Evolutionary conservation across 768 basidiomycete genomes (phyloP).

Genomic region (Kockovaella imperatae): DNA sequence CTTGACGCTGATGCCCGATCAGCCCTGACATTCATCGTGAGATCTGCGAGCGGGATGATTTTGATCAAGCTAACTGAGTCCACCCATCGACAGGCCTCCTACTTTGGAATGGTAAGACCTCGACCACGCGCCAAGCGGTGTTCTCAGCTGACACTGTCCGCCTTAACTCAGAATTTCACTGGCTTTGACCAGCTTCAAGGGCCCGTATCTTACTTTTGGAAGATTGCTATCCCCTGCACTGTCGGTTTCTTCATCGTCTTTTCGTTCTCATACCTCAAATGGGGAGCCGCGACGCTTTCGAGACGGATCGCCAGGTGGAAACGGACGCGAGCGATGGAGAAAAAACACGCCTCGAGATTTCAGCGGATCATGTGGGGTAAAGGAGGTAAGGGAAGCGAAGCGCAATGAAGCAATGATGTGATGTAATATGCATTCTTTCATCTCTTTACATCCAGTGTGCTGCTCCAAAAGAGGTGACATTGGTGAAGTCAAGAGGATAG

Average conservation of each 20-base stretch:
- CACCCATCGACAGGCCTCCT: slow-evolving; percentile 18
- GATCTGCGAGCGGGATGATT: background rate
- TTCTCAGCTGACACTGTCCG: background rate
- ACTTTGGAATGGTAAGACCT: slow-evolving; percentile 40
- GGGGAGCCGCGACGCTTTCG: slow-evolving; percentile 13
- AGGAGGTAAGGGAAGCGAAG: too few relatives aligned
- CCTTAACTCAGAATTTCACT: slow-evolving; percentile 25
- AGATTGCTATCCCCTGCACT: slow-evolving; percentile 36
- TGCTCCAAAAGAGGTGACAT: too few relatives aligned
- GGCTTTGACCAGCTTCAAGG: slow-evolving; percentile 23
- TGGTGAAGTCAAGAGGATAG: too few relatives aligned
- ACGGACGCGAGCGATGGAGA: too few relatives aligned
- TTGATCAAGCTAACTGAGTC: background rate
- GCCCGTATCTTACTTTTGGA: slow-evolving; percentile 40
- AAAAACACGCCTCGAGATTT: too few relatives aligned
- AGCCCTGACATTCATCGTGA: slow-evolving; percentile 35
- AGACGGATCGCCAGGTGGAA: slow-evolving; percentile 16
- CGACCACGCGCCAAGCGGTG: background rate
- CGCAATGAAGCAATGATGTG: too few relatives aligned
- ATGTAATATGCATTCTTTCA: too few relatives aligned
- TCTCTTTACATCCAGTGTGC: too few relatives aligned
- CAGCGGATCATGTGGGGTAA: too few relatives aligned
- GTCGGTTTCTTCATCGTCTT: slow-evolving; percentile 42
- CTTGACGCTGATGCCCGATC: background rate
- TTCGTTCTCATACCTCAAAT: slow-evolving; percentile 30